Conservation (phyloP, 768 basidiomycete genomes). For the Leucosporidium yakuticum region DNA sequence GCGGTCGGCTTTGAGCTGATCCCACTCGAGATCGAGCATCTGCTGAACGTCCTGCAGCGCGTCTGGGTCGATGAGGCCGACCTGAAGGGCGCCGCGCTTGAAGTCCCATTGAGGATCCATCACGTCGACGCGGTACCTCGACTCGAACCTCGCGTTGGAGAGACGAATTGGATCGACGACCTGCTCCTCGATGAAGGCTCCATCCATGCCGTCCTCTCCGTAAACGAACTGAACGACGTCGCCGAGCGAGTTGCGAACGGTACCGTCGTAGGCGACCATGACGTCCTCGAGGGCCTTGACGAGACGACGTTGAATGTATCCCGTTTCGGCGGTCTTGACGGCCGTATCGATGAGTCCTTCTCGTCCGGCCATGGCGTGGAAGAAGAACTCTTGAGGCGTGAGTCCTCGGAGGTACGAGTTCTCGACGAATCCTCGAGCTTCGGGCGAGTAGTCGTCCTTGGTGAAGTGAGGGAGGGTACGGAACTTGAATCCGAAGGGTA, state of each 20-base stretch:
- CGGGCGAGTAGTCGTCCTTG: slow-evolving; percentile 97
- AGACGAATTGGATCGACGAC: slow-evolving; percentile 82
- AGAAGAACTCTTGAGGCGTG: slow-evolving; percentile 98
- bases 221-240: slow-evolving; percentile 95
- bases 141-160: slow-evolving; percentile 74
- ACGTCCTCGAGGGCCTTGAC: slow-evolving; percentile 98
- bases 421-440: slow-evolving; percentile 96
- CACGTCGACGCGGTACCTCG: slow-evolving; percentile 82
- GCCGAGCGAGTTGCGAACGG: slow-evolving; percentile 92
- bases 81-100: slow-evolving; percentile 69
- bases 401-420: slow-evolving; percentile 91
- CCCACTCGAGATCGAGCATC: slow-evolving; percentile 73
- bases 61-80: slow-evolving; percentile 67
- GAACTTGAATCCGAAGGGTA: slow-evolving; percentile 96
- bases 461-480: slow-evolving; percentile 94
- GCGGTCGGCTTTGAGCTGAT: slow-evolving; percentile 66
- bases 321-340: slow-evolving; percentile 98
- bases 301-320: slow-evolving; percentile 95
- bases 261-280: slow-evolving; percentile 95
- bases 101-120: slow-evolving; percentile 77
- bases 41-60: slow-evolving; percentile 73
- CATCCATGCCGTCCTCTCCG: slow-evolving; percentile 99
- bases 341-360: slow-evolving; percentile 99
- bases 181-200: slow-evolving; percentile 93
- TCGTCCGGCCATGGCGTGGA: slow-evolving; percentile 99